Base-by-base conservation (phyloP, 345 rosid species). In the Kandelia obovata region DNA sequence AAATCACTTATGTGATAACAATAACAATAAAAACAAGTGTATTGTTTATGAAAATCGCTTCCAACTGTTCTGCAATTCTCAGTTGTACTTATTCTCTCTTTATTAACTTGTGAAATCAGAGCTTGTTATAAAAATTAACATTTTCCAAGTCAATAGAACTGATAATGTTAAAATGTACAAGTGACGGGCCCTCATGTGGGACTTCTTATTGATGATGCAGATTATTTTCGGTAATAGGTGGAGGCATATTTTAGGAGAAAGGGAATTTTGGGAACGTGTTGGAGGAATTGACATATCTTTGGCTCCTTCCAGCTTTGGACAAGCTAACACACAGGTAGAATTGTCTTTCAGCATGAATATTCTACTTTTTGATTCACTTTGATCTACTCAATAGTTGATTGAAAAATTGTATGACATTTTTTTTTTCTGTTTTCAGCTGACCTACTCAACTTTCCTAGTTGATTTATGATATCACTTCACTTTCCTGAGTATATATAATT, bases 261-360 rank as follows among this genome's bases (percentile, higher is more conserved):
- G 76, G 77, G 96, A 91, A 78, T 93, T 93, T 70, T 93, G 98
- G 98, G 97, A 94, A 75, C 89, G 84, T 62, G 87, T 88, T 55
- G 98, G 96, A 79, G 97, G 96, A 53, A 86, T 94, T 71, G 97
- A 94, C 78, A 85, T 94, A 77, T 89, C 90, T 70, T 73, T 94
- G 83, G 90, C 87, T 67, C 96, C 98, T 47, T 91, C 96, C 76
- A 84, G 96, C 84, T 94, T 94, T 78, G 96, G 96, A 76, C 98
- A 94, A 81, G 97, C 98, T 71, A 94, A 94, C 76, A 89, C 92
- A 19, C 83, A 82, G 81, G 96, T 94, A 63, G n/a, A 79, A 49
- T 21, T 35, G 49, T 26, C 7, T 53, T 53, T 66, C 61, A 53
- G 43, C 49, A 7, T n/a, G 21, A 9, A 21, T 27, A 55, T 21